A percentile compares a stretch with the other conserved stretches of the same genome.
Evolutionary conservation across 345 rosid species (phyloP).

Genomic region (Fremontodendron californicum): DNA sequence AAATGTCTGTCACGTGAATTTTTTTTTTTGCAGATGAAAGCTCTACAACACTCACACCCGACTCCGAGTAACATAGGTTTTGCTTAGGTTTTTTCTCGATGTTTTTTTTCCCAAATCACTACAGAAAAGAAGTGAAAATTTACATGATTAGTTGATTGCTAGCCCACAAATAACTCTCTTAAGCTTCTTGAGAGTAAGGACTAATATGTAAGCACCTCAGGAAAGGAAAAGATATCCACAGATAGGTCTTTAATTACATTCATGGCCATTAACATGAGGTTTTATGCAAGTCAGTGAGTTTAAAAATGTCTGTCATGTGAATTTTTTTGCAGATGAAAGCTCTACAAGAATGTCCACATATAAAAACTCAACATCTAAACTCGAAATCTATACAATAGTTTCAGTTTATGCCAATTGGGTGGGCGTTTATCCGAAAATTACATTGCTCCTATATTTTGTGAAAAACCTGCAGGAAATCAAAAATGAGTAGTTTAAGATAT

Average conservation of each 20-base stretch:
- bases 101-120: too few relatives aligned
- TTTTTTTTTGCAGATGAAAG: background rate
- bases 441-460: background rate
- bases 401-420: background rate
- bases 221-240: background rate
- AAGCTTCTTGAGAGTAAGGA: too few relatives aligned
- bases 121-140: too few relatives aligned
- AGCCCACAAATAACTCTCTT: too few relatives aligned
- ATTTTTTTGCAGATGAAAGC: background rate
- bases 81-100: too few relatives aligned
- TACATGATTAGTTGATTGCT: too few relatives aligned
- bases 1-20: background rate
- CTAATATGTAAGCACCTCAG: background rate
- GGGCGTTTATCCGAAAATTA: too few relatives aligned
- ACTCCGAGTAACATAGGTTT: too few relatives aligned
- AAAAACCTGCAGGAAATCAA: conserved; percentile 2
- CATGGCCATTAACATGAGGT: too few relatives aligned
- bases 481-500: background rate
- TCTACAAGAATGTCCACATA: background rate
- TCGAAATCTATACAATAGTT: background rate
- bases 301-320: background rate
- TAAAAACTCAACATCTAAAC: background rate
- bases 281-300: background rate
- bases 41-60: too few relatives aligned
- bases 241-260: too few relatives aligned